Evolutionary conservation across 139 green algal genomes (phyloP).

Genomic region (Asterochloris sp.): DNA sequence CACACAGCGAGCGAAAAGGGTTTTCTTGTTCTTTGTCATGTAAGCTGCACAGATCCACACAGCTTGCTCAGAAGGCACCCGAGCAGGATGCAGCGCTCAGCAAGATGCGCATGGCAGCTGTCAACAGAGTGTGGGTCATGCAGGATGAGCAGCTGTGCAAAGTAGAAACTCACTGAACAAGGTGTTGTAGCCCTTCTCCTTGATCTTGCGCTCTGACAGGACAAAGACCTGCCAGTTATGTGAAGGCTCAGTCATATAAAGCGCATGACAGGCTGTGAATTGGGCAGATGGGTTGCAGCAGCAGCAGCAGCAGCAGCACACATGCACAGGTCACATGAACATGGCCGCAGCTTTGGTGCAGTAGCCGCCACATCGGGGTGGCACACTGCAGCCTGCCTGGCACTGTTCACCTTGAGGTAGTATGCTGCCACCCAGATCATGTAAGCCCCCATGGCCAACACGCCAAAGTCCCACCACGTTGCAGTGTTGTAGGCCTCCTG

Average conservation of each 20-base stretch:
- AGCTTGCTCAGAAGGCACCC: too few species aligned
- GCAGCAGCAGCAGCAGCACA: background rate
- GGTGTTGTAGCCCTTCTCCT: constrained; percentile 12
- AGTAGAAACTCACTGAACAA: background rate
- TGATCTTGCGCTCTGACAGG: constrained; percentile 2
- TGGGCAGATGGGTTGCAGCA: background rate
- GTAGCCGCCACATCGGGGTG: too few species aligned
- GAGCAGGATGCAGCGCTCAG: too few species aligned
- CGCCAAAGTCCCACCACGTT: constrained; percentile 8
- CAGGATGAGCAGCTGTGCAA: too few species aligned
- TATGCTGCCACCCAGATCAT: constrained; percentile 12
- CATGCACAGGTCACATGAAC: background rate
- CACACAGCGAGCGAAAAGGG: constrained; percentile 2
- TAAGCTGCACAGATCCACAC: background rate
- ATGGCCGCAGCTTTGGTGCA: background rate
- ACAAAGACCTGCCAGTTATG: constrained; percentile 10
- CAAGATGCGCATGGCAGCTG: too few species aligned
- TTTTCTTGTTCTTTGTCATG: constrained; percentile 26
- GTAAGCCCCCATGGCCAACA: constrained; percentile 15
- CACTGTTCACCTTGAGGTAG: background rate
- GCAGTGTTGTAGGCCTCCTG: constrained; percentile 13
- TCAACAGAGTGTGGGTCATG: too few species aligned
- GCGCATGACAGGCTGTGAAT: background rate
- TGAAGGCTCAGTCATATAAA: background rate
- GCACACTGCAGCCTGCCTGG: too few species aligned